phyloP scores from a whole-genome alignment of 805 yeast species.

The Jamesozyma lodderae region DNA sequence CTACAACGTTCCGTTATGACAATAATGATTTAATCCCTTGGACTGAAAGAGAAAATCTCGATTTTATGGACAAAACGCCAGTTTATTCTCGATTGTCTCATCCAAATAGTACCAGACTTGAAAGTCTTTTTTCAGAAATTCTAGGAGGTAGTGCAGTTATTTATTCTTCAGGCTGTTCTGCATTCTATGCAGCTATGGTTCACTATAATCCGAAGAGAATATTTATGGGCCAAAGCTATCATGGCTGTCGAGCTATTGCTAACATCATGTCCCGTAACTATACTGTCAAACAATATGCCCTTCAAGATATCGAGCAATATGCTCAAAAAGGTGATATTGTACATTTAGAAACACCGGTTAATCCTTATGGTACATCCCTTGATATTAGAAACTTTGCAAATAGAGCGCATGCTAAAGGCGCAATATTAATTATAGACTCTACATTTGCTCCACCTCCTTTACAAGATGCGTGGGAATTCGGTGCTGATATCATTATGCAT shows the following conservation, averaged over 20 bases:
- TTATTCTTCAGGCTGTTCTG: conserved; percentile 73
- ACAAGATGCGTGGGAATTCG: conserved; percentile 69
- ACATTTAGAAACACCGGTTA: conserved; percentile 82
- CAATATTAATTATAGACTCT: conserved; percentile 63
- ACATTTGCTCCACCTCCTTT: conserved; percentile 94
- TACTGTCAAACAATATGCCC: conserved; percentile 42
- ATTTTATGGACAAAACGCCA: conserved; percentile 30
- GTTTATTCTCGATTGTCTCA: conserved; percentile 69
- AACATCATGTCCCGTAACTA: conserved; percentile 52
- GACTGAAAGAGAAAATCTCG: conserved; percentile 30
- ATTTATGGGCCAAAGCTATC: conserved; percentile 74
- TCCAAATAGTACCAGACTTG: conserved; percentile 62
- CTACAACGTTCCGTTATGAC: conserved; percentile 69
- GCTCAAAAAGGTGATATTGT: conserved; percentile 59
- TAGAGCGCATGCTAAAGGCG: conserved; percentile 71
- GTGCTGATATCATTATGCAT: conserved; percentile 85
- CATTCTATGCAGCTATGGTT: conserved; percentile 67
- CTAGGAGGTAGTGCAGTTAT: conserved; percentile 57
- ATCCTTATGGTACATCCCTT: conserved; percentile 64
- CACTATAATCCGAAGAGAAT: conserved; percentile 63
- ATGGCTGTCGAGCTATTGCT: conserved; percentile 71
- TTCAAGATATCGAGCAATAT: conserved; percentile 43
- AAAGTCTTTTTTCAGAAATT: conserved; percentile 50
- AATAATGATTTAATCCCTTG: conserved; percentile 45
- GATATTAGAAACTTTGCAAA: conserved; percentile 57